Evolutionary conservation across 2,329 filamentous ascomycete species (phyloP).

Genomic region (Talaromyces albobiverticillius): DNA sequence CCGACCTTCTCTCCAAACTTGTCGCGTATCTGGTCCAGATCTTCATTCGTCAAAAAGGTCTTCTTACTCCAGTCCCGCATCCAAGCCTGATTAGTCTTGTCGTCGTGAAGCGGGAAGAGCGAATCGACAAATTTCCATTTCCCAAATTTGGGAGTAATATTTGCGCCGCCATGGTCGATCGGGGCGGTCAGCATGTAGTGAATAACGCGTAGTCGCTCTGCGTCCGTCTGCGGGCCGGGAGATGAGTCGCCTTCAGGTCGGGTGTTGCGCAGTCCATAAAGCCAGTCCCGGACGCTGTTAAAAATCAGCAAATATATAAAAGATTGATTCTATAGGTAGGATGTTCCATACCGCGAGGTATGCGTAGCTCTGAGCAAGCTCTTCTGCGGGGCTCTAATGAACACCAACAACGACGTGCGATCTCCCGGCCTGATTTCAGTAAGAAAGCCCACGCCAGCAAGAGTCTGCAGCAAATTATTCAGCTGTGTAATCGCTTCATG

Average conservation of each 20-base stretch:
- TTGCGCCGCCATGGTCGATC: conserved; percentile 72
- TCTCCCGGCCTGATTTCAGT: conserved; percentile 84
- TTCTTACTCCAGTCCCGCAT: conserved; percentile 69
- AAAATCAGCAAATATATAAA: background rate
- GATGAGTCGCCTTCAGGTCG: conserved; percentile 68
- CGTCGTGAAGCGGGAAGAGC: conserved; percentile 78
- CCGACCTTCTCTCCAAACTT: conserved; percentile 76
- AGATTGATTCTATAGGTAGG: too few relatives aligned
- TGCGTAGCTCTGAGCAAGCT: conserved; percentile 80
- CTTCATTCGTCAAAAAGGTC: conserved; percentile 51
- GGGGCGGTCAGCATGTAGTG: conserved; percentile 79
- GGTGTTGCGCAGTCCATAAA: conserved; percentile 80
- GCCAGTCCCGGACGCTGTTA: conserved; percentile 85
- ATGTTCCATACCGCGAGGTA: conserved; percentile 60
- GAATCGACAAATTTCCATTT: conserved; percentile 72
- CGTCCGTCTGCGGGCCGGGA: conserved; percentile 81
- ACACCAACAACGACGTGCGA: conserved; percentile 73
- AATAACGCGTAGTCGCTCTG: conserved; percentile 82
- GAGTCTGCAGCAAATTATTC: conserved; percentile 70
- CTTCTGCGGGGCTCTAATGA: conserved; percentile 75
- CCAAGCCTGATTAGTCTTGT: conserved; percentile 72
- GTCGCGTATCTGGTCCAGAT: conserved; percentile 72
- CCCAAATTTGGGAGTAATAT: conserved; percentile 67
- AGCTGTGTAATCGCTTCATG: conserved; percentile 71
- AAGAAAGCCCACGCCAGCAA: conserved; percentile 75